These are phyloP conservation scores for Boletales sp. DNA, from an alignment of 768 basidiomycete species.

Conservation along the genomic window DNA sequence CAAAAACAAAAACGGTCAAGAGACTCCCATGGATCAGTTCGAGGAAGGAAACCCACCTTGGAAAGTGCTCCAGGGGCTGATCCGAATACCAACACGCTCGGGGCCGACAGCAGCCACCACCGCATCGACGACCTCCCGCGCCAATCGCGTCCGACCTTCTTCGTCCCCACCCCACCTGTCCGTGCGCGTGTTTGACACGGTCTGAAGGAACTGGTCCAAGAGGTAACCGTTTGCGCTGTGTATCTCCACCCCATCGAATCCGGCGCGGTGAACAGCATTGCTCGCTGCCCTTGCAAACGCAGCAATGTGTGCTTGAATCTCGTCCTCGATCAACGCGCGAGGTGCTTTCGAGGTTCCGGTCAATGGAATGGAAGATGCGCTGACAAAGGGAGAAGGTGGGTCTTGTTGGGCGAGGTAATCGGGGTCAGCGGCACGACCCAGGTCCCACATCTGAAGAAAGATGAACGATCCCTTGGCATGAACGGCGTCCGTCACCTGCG, in stretches of 20 bases:
- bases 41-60: slow-evolving; percentile 23
- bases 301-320: slow-evolving; percentile 32
- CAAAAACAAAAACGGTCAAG: neutral
- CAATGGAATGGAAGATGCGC: slow-evolving; percentile 31
- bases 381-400: slow-evolving; percentile 28
- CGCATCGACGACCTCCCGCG: slow-evolving; percentile 42
- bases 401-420: slow-evolving; percentile 35
- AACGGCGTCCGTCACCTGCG: slow-evolving; percentile 51
- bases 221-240: slow-evolving; percentile 45
- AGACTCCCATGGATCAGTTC: neutral
- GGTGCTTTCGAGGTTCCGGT: slow-evolving; percentile 8
- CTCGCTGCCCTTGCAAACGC: slow-evolving; percentile 29
- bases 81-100: slow-evolving; percentile 39
- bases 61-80: slow-evolving; percentile 39
- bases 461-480: slow-evolving; percentile 49
- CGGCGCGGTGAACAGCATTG: slow-evolving; percentile 34
- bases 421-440: slow-evolving; percentile 46
- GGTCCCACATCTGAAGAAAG: slow-evolving; percentile 47
- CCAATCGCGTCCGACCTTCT: slow-evolving; percentile 46
- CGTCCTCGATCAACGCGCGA: slow-evolving; percentile 21
- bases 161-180: slow-evolving; percentile 66
- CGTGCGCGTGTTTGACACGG: slow-evolving; percentile 36
- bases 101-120: slow-evolving; percentile 41
- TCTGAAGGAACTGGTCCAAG: slow-evolving; percentile 50
- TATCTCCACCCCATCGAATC: slow-evolving; percentile 46